Evolutionary conservation across 345 rosid genomes (phyloP).

Genomic region (Populus ilicifolia): DNA sequence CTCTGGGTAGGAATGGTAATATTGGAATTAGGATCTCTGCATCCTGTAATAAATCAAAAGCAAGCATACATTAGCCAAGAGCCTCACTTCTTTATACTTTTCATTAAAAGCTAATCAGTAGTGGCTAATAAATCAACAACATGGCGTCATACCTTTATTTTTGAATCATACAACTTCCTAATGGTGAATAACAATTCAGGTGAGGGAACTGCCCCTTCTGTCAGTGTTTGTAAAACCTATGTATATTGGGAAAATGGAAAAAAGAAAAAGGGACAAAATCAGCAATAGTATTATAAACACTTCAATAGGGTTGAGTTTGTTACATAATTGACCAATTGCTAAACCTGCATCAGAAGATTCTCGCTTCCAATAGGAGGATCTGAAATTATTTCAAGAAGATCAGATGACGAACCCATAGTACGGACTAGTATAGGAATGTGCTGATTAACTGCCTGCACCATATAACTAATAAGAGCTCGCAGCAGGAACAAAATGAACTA

Average conservation of each 20-base stretch:
- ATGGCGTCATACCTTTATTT: conserved; percentile 57
- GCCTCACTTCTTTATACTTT: conserved; percentile 10
- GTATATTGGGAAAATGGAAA: conserved; percentile 8
- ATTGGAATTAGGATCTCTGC: conserved; percentile 79
- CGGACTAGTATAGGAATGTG: conserved; percentile 94
- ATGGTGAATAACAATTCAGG: conserved; percentile 67
- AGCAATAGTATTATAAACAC: conserved; percentile 5
- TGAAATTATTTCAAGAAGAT: conserved; percentile 82
- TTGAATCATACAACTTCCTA: conserved; percentile 79
- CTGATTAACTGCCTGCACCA: conserved; percentile 77
- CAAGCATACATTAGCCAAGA: conserved; percentile 25
- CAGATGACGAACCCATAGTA: conserved; percentile 90
- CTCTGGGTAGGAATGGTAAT: conserved; percentile 77
- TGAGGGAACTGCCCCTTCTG: conserved; percentile 75
- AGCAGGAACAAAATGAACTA: conserved; percentile 9
- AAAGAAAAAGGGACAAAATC: conserved; percentile 15
- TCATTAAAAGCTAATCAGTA: background rate
- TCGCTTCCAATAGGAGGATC: conserved; percentile 93
- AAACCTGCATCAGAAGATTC: conserved; percentile 82
- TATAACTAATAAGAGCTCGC: conserved; percentile 15
- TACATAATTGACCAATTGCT: conserved; percentile 9
- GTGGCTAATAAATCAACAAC: conserved; percentile 1
- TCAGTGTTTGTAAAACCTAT: conserved; percentile 86
- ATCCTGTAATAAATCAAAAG: conserved; percentile 59
- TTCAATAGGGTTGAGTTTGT: conserved; percentile 6